Evolutionary conservation across 2,329 filamentous ascomycete genomes (phyloP).

Genomic region (Colletotrichum cereale): DNA sequence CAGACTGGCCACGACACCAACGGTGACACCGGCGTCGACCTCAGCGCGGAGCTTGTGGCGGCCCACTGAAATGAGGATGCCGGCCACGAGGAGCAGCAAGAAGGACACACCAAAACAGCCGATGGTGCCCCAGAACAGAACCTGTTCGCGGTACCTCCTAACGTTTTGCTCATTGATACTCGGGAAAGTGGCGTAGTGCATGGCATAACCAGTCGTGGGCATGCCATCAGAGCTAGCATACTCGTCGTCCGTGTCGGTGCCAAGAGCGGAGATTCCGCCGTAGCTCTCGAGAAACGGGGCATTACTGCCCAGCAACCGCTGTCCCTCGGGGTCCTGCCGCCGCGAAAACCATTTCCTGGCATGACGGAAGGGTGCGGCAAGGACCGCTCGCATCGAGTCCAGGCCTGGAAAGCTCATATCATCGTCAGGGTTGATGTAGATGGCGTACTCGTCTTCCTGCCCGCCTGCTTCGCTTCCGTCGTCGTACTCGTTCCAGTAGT

Average conservation of each 20-base stretch:
- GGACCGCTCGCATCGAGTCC: constrained; percentile 66
- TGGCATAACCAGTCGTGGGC: constrained; percentile 62
- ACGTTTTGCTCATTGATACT: constrained; percentile 65
- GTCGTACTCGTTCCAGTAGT: constrained; percentile 92
- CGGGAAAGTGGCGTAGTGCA: constrained; percentile 66
- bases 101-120: constrained; percentile 70
- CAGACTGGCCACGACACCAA: constrained; percentile 76
- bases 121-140: constrained; percentile 67
- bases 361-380: constrained; percentile 63
- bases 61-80: constrained; percentile 76
- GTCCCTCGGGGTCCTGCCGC: constrained; percentile 20
- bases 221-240: constrained; percentile 67
- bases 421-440: constrained; percentile 80
- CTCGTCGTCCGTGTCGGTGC: constrained; percentile 58
- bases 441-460: constrained; percentile 71
- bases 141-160: constrained; percentile 63
- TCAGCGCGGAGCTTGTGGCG: constrained; percentile 75
- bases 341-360: constrained; percentile 64
- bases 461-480: constrained; percentile 78
- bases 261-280: constrained; percentile 43
- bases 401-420: constrained; percentile 72
- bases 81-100: constrained; percentile 73
- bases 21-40: constrained; percentile 79
- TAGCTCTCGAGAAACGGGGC: constrained; percentile 33
- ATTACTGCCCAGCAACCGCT: constrained; percentile 29